phyloP scores from a whole-genome alignment of 345 rosid genomes.

The Crucihimalaya himalaica region DNA sequence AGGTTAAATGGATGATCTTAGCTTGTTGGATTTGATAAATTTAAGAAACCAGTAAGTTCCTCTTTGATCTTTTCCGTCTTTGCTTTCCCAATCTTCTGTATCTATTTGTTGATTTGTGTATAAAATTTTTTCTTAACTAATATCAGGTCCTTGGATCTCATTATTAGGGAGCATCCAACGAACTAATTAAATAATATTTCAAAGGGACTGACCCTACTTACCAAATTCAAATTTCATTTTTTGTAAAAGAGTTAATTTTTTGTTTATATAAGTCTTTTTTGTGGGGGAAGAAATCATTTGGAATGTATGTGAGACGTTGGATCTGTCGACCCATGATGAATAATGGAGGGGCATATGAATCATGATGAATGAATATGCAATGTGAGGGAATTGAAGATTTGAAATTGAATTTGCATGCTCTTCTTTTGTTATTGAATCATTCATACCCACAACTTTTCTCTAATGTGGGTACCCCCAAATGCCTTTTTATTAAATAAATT shows the following conservation, averaged over 20 bases:
- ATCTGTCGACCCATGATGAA: conserved; percentile 27
- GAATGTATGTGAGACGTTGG: conserved; percentile 22
- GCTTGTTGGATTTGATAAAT: no score
- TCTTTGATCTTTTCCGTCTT: no score
- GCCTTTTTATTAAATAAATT: background rate
- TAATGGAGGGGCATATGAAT: conserved; percentile 28
- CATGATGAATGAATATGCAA: conserved; percentile 16
- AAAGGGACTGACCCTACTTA: background rate
- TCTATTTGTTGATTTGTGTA: no score
- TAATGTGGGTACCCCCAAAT: conserved; percentile 9
- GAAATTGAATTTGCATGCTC: conserved; percentile 19
- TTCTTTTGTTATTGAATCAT: conserved; percentile 3
- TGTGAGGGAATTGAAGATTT: conserved; percentile 14
- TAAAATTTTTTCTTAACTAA: no score
- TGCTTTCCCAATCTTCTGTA: no score
- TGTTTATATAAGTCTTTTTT: background rate
- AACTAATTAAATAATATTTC: background rate
- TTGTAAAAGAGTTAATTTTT: background rate
- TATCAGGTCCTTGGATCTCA: no score
- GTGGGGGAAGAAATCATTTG: conserved; percentile 9
- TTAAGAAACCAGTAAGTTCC: no score
- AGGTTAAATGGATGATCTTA: no score
- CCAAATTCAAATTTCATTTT: background rate
- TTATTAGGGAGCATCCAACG: background rate
- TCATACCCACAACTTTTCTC: conserved; percentile 26